Evolutionary conservation across 768 basidiomycete genomes (phyloP).

Genomic region (Trametes cinnabarina): DNA sequence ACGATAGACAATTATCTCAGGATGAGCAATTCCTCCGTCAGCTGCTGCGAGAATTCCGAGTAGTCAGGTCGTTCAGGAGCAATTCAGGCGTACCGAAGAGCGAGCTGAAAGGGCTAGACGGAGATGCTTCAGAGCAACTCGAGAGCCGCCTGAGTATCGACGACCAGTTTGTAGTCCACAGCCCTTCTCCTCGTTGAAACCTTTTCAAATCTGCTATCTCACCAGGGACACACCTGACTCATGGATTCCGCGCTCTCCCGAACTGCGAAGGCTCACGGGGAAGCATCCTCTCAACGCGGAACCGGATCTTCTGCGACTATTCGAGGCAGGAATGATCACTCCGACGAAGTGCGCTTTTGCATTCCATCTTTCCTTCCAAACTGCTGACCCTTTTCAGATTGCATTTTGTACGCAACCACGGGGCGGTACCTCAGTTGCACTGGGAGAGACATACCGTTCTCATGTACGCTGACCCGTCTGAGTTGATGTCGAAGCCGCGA

Average conservation of each 20-base stretch:
- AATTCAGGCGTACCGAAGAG: constrained; percentile 8
- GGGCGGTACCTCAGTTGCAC: constrained; percentile 16
- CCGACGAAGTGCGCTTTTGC: constrained; percentile 20
- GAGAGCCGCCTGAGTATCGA: constrained; percentile 22
- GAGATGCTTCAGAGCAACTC: constrained; percentile 16
- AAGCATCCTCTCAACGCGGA: constrained; percentile 25
- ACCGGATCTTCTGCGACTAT: constrained; percentile 10
- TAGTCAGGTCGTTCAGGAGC: constrained; percentile 13
- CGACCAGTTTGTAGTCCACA: constrained; percentile 17
- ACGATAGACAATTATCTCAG: neutral
- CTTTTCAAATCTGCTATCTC: too few species aligned
- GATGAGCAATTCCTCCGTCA: constrained; percentile 7
- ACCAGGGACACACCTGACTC: constrained; percentile 21
- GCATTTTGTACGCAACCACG: constrained; percentile 25
- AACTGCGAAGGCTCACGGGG: constrained; percentile 20
- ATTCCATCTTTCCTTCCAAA: neutral
- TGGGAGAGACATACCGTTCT: constrained; percentile 22
- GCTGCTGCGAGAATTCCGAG: constrained; percentile 15
- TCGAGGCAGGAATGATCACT: constrained; percentile 21
- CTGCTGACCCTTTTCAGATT: constrained; percentile 4
- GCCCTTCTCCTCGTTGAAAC: neutral
- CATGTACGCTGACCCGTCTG: constrained; percentile 10
- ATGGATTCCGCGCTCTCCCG: constrained; percentile 21
- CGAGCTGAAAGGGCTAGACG: constrained; percentile 18
- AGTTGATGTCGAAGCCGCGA: constrained; percentile 9